These are phyloP conservation scores for Eucalyptus grandis DNA, from an alignment of 345 rosid genomes.

Conservation along the genomic window DNA sequence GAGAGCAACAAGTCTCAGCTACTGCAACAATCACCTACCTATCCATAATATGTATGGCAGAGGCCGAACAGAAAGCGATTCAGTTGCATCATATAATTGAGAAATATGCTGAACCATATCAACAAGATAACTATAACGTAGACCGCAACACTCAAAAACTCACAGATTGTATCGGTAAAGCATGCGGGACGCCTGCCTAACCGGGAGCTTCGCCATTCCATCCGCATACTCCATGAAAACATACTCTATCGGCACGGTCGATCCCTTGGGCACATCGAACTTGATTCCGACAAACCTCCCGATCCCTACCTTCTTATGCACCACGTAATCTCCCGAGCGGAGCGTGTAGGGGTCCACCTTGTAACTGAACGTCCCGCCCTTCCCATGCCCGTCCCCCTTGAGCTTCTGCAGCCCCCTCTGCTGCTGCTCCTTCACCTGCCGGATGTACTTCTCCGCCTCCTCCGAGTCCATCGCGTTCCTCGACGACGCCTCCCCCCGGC, in stretches of 20 bases:
- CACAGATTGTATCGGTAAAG: constrained; percentile 90
- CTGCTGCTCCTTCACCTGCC: constrained; percentile 76
- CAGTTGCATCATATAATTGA: background rate
- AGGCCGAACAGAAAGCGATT: background rate
- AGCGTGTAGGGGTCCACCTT: constrained; percentile 82
- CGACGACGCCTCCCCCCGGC: constrained; percentile 18
- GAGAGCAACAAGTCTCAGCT: background rate
- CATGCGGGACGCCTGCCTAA: constrained; percentile 78
- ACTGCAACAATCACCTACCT: background rate
- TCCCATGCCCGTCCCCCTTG: constrained; percentile 28
- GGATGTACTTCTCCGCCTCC: constrained; percentile 82
- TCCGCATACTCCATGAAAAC: constrained; percentile 89
- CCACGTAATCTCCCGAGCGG: constrained; percentile 75
- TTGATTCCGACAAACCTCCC: constrained; percentile 88
- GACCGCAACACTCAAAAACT: constrained; percentile 1
- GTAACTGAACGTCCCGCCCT: constrained; percentile 44
- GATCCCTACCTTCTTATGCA: constrained; percentile 89
- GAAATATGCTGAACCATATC: background rate
- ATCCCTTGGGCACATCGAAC: constrained; percentile 53
- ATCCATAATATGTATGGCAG: background rate
- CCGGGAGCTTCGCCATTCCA: constrained; percentile 96
- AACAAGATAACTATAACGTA: background rate
- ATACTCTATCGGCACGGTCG: constrained; percentile 58
- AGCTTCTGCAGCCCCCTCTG: constrained; percentile 85
- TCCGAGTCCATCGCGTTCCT: constrained; percentile 55